Evolutionary conservation across 2,329 filamentous ascomycete genomes (phyloP), one percentile per base, ranked within the genome.

Genomic region (Helotiales sp.): DNA sequence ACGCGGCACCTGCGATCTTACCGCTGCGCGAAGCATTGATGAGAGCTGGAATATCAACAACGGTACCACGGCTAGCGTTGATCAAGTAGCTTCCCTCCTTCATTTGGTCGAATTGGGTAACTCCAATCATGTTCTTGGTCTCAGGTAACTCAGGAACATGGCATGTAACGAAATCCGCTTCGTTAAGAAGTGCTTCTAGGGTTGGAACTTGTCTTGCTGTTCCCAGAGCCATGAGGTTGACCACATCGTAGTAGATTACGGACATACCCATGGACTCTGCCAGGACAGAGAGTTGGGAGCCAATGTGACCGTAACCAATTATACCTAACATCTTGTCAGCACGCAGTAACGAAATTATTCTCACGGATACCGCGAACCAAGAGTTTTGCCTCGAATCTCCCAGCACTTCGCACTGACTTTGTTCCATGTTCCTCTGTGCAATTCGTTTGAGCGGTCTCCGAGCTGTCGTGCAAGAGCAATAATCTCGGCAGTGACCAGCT

Each of bases 201-300:
- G 87, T 91, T 5, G 90, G 83, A 45, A 98, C 91, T 79, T 98
- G 96, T 73, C 86, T 89, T 34, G 95, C 89, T 11, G 92, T 97
- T 64, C 96, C 96, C 78, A 99, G 83, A 52, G 92, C 91, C 96
- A 99, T 99, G 73, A 98, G 85, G 73, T 94, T 97, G 70, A 97
- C 82, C 6, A 97, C 89, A 79, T 99, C 96, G 80, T 96, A 98
- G 85, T 97, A 99, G 75, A 98, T 94, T 76, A 99, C 96, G 17
- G 86, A 89, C 95, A 99, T 97, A 59, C 96, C 96, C 93, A 99
- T 97, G 26, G 95, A 89, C 81, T 99, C 96, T 30, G 96, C 94
- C 70, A 99, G 84, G 49, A 99, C 96, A 0, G 94, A 98, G 71
- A 99, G 83, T 80, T 99, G 96, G 61, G 93, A 94, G 70, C 96